Percentiles rank a stretch among this genome's conserved stretches.
phyloP scores from a whole-genome alignment of 2,329 filamentous ascomycete species.

The Hymenoscyphus infarciens region DNA sequence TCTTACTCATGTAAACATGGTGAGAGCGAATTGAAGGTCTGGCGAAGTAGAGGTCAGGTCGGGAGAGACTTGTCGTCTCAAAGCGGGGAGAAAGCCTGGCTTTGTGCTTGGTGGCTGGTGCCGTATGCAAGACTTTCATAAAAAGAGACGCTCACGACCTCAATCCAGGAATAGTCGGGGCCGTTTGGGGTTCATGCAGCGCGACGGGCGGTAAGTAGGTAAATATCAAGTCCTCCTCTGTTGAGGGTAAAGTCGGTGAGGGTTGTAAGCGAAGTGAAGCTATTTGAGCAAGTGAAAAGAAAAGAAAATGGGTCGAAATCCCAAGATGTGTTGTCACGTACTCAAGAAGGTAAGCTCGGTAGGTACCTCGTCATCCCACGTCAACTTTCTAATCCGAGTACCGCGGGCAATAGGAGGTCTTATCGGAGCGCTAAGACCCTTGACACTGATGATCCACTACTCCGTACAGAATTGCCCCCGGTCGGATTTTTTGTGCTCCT shows the following conservation, averaged over 20 bases:
- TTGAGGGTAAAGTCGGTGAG: slow-evolving; percentile 8
- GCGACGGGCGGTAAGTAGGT: neutral
- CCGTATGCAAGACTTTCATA: slow-evolving; percentile 20
- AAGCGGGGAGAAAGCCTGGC: slow-evolving; percentile 22
- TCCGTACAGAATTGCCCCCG: neutral
- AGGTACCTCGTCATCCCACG: neutral
- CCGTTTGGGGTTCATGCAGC: slow-evolving; percentile 3
- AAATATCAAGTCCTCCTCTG: neutral
- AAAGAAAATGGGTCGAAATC: neutral
- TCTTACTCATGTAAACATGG: slow-evolving; percentile 24
- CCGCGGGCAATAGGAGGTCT: neutral
- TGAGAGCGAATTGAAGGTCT: slow-evolving; percentile 16
- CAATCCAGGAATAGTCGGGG: neutral
- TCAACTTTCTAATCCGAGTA: neutral
- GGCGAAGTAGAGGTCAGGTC: neutral
- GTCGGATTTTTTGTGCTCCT: neutral
- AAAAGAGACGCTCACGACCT: slow-evolving; percentile 14
- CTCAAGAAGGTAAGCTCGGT: no score
- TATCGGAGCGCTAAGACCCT: slow-evolving; percentile 3
- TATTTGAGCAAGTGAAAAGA: neutral
- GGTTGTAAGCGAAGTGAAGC: neutral
- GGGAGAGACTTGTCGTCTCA: slow-evolving; percentile 15
- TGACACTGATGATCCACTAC: neutral
- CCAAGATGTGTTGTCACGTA: neutral
- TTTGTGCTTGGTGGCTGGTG: slow-evolving; percentile 13